A percentile compares a stretch with the other conserved stretches of the same genome.
phyloP scores from a whole-genome alignment of 2,329 filamentous ascomycete genomes.

The Neurospora sp. region DNA sequence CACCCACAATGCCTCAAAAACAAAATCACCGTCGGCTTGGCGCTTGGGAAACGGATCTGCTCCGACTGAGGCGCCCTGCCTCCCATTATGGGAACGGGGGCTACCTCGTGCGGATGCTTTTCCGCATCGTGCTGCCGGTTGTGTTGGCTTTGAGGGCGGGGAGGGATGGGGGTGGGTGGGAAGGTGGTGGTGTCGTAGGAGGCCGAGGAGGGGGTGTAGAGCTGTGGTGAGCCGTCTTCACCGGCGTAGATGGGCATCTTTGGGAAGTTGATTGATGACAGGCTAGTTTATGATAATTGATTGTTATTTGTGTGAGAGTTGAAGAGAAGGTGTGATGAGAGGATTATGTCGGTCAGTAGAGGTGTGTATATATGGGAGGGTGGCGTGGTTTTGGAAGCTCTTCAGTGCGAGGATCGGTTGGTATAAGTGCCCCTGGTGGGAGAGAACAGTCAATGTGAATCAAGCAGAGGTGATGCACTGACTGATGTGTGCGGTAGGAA shows the following conservation, averaged over 20 bases:
- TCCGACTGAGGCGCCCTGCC: slow-evolving; percentile 44
- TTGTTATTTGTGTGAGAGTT: neutral
- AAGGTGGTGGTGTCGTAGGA: neutral
- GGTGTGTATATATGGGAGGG: neutral
- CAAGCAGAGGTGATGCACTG: neutral
- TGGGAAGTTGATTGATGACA: neutral
- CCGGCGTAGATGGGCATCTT: neutral
- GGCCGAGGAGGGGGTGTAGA: neutral
- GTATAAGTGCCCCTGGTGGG: neutral
- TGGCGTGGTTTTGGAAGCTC: neutral
- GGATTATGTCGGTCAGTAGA: neutral
- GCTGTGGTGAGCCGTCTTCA: neutral
- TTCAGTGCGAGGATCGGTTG: too few relatives aligned
- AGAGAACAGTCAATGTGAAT: neutral
- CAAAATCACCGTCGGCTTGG: slow-evolving; percentile 50
- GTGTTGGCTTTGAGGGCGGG: neutral
- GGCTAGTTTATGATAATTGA: neutral
- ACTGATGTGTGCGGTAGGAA: neutral
- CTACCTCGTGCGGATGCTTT: slow-evolving; percentile 22
- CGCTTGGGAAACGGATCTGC: slow-evolving; percentile 41
- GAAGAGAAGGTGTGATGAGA: neutral
- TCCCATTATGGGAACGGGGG: slow-evolving; percentile 41
- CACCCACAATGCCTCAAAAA: slow-evolving; percentile 68
- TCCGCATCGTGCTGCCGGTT: neutral
- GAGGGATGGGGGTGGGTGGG: neutral